Base-by-base conservation (phyloP, 1,284 basidiomycete genomes). In the Ganoderma meredithae region DNA sequence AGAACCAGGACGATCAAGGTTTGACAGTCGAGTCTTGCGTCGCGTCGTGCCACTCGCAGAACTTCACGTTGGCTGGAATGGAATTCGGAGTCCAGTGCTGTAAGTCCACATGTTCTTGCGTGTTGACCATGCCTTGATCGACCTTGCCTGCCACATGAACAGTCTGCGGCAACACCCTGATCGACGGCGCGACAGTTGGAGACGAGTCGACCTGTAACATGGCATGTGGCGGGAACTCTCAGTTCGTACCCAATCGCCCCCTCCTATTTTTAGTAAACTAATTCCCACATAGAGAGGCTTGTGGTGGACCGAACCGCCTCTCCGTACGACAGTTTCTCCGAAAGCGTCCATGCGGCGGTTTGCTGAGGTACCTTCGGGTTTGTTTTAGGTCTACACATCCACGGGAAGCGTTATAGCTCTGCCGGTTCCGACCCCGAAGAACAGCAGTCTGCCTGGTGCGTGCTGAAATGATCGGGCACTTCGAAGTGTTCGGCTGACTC, bases 271-370 rank as follows among this genome's bases (percentile, higher is more conserved):
- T 47, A 63, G 53, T 53, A 58, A 19, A 12, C 67, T 73, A 55
- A 62, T 36, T 25, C 60, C 59, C 47, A 65, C 60, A 59, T 72
- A 92, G 89, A 31, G 83, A 92, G 77, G 86, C 86, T 53, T 93
- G 92, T 71, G 92, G 92, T 73, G 91, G 87, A 12, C 85, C 88
- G 1, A 89, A 88, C 73, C 84, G 87, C n/a, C 76, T 94, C 56
- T 92, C 90, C 0, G 86, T 79, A 64, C 60, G 75, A 56, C 19
- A 33, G 33, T 60, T 31, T 17, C 53, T 25, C 39, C 47, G 53
- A 53, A 63, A 69, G 58, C 66, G 36, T 65, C 69, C 63, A 62
- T 33, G 39, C 53, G 63, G 59, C 56, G 40, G 47, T 39, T 8
- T 60, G 60, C 69, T 67, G 22, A 64, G 39, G 41, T 47, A 61